A percentile compares a stretch with the other conserved stretches of the same genome.
phyloP scores from a whole-genome alignment of 2,329 filamentous ascomycete genomes.

The Apiospora hydei region DNA sequence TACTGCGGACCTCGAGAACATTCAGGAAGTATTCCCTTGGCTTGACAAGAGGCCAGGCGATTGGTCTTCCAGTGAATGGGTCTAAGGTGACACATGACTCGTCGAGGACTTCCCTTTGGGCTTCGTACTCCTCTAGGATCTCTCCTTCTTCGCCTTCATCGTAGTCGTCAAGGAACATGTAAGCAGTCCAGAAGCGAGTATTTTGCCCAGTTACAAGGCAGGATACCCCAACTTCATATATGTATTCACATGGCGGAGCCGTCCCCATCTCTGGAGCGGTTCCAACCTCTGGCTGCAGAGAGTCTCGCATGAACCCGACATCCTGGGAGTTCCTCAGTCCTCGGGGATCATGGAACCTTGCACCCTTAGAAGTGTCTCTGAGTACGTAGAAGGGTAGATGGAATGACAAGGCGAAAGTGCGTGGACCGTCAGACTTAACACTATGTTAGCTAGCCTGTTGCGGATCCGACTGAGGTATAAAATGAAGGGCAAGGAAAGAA shows the following conservation, averaged over 20 bases:
- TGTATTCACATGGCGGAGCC: neutral
- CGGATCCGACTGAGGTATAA: too few species aligned
- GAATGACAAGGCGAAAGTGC: neutral
- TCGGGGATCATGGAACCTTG: rapidly evolving
- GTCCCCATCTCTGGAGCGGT: too few species aligned
- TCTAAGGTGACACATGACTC: neutral
- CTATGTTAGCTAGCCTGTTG: neutral
- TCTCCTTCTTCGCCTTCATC: neutral
- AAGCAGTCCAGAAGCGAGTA: neutral
- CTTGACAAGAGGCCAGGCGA: neutral
- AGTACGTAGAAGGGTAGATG: neutral
- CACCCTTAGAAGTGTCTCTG: neutral
- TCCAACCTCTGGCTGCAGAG: rapidly evolving
- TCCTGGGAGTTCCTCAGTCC: too few species aligned
- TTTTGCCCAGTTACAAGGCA: neutral
- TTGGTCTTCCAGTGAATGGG: neutral
- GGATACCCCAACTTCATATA: neutral
- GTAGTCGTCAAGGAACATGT: neutral
- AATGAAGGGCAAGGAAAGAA: too few species aligned
- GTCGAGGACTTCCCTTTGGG: neutral
- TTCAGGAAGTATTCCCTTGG: neutral
- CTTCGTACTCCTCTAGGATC: neutral
- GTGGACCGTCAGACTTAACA: neutral
- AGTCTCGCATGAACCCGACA: neutral
- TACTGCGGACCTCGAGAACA: neutral